These are phyloP conservation scores for Adansonia digitata DNA, from an alignment of 345 rosid species.

Conservation along the genomic window DNA sequence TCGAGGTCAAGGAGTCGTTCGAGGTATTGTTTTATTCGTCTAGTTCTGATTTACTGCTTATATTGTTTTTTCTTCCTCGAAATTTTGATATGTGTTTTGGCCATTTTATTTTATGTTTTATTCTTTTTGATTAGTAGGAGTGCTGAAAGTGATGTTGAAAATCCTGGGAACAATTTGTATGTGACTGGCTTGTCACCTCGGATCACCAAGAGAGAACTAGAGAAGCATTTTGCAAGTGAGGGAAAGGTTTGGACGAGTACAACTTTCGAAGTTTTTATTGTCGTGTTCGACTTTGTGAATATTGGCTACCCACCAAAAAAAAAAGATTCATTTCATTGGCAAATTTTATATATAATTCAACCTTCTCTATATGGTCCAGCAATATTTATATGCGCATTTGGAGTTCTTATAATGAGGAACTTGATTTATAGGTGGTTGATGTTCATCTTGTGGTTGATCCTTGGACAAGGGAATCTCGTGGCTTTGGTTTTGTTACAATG, in stretches of 20 bases:
- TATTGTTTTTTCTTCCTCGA: neutral
- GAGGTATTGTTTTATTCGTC: conserved; percentile 39
- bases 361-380: neutral
- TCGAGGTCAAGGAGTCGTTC: conserved; percentile 54
- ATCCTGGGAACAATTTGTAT: conserved; percentile 90
- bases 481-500: conserved; percentile 94
- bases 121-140: conserved; percentile 41
- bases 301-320: neutral
- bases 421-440: conserved; percentile 56
- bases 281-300: neutral
- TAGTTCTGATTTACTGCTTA: neutral
- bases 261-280: neutral
- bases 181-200: conserved; percentile 88
- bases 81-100: neutral
- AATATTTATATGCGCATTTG: neutral
- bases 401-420: neutral
- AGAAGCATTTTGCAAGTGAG: conserved; percentile 62
- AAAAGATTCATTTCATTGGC: neutral
- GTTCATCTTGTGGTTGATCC: conserved; percentile 92
- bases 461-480: conserved; percentile 89
- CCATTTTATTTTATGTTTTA: no score
- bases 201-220: conserved; percentile 68
- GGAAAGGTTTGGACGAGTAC: conserved; percentile 50
- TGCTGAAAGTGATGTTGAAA: conserved; percentile 54
- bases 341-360: neutral